Evolutionary conservation across 129 eudicot species (phyloP).

Genomic region (Cynara cardunculus): DNA sequence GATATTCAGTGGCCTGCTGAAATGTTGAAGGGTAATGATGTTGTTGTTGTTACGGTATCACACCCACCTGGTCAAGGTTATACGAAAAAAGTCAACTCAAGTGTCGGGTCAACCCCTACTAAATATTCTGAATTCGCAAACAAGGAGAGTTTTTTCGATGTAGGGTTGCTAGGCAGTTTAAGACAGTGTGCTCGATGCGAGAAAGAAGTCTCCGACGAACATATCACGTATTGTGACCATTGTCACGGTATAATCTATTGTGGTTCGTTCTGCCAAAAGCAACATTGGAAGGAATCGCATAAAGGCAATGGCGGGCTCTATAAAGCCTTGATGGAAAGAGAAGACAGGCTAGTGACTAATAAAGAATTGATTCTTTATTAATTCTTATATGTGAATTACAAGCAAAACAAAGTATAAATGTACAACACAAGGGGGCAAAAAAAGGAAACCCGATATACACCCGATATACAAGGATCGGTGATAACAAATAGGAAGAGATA

Average conservation of each 20-base stretch:
- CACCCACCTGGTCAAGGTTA: constrained; percentile 64
- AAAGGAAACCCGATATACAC: too few relatives aligned
- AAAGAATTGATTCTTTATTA: too few relatives aligned
- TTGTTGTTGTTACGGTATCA: constrained; percentile 60
- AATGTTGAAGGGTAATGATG: constrained; percentile 43
- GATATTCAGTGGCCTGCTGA: constrained; percentile 63
- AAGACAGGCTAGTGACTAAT: constrained; percentile 42
- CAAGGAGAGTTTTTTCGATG: constrained; percentile 38
- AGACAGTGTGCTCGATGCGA: constrained; percentile 45
- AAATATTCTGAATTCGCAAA: constrained; percentile 19
- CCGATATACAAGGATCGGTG: too few relatives aligned
- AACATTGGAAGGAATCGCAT: constrained; percentile 50
- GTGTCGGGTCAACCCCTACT: constrained; percentile 40
- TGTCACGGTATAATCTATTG: constrained; percentile 40
- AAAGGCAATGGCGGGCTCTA: constrained; percentile 38
- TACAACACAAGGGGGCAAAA: too few relatives aligned
- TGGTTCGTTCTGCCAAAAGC: constrained; percentile 35
- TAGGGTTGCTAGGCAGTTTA: constrained; percentile 4
- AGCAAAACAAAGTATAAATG: too few relatives aligned
- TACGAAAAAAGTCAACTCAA: constrained; percentile 38
- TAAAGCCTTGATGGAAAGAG: constrained; percentile 58
- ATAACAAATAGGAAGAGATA: too few relatives aligned
- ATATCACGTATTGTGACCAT: constrained; percentile 27
- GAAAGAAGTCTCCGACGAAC: constrained; percentile 31
- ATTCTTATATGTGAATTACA: too few relatives aligned